A percentile compares a stretch with the other conserved stretches of the same genome.
Conservation (phyloP, 2,329 filamentous ascomycete genomes). For the Calonectria henricotiae region DNA sequence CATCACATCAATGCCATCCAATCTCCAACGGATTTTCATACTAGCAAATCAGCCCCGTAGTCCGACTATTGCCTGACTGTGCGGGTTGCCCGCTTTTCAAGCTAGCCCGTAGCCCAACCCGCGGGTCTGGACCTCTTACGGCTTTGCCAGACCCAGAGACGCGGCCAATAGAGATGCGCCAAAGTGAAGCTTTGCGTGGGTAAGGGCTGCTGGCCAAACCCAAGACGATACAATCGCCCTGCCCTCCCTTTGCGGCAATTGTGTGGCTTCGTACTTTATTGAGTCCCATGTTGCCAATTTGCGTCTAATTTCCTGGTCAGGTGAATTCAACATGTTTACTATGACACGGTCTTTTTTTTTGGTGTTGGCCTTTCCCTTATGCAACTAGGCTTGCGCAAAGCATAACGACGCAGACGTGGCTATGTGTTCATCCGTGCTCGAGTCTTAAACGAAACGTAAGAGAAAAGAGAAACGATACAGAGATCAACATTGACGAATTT, state of each 20-base stretch:
- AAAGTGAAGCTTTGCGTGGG: slow-evolving; percentile 36
- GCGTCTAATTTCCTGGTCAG: slow-evolving; percentile 22
- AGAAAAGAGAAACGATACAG: not conserved
- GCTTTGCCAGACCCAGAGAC: slow-evolving; percentile 44
- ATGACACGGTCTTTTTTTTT: slow-evolving; percentile 9
- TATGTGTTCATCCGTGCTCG: slow-evolving; percentile 13
- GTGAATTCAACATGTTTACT: not conserved
- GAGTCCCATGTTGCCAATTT: slow-evolving; percentile 17
- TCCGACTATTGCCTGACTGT: slow-evolving; percentile 18
- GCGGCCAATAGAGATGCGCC: slow-evolving; percentile 38
- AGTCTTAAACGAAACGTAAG: slow-evolving; percentile 16
- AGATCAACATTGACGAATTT: slow-evolving; percentile 1
- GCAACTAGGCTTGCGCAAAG: slow-evolving; percentile 14
- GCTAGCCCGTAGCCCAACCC: slow-evolving; percentile 34
- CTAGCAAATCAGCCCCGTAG: slow-evolving; percentile 27
- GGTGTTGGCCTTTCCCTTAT: not conserved
- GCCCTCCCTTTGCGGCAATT: slow-evolving; percentile 12
- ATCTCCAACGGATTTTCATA: slow-evolving; percentile 28
- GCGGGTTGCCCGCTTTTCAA: slow-evolving; percentile 29
- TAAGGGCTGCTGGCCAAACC: slow-evolving; percentile 37
- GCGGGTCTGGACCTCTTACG: slow-evolving; percentile 45
- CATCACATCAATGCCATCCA: slow-evolving; percentile 27
- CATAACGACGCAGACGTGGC: slow-evolving; percentile 1
- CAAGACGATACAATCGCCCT: slow-evolving; percentile 16
- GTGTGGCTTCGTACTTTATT: slow-evolving; percentile 2